Evolutionary conservation across 2,329 filamentous ascomycete genomes (phyloP), one percentile per base, ranked within the genome.

Genomic region (Coleophoma eucalyptorum): DNA sequence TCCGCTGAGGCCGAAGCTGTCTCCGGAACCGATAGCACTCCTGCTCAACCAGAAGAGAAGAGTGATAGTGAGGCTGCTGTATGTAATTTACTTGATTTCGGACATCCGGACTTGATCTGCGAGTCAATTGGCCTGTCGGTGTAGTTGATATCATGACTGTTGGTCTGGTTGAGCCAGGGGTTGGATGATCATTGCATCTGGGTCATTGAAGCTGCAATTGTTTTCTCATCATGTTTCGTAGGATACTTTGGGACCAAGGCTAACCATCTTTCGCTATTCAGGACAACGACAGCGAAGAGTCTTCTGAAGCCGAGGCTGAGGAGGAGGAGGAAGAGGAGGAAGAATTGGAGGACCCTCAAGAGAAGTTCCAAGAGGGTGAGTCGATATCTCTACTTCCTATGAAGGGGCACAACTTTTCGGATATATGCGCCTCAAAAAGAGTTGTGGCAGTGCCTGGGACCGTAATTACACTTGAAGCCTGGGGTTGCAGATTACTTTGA

Each of bases 331-430:
- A 81, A 32, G 83, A 80, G 41, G 87, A 90, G 55, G 87, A 91
- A 58, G 89, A 94, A 76, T 76, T 82, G 56, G 84, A 87, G 62
- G 93, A 97, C 70, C 84, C 87, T 63, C 95, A 96, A 81, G 89
- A 92, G 56, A 81, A 83, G 71, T 74, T 97, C 56, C 89, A 96
- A 75, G 90, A 96, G 83, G 91, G 94, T 97, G 73, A 80, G 90
- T 85, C 31, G 11, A 40, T 40, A 50, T 46, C 38, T 53, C 55
- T 49, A 13, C 12, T 46, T 47, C 49, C 20, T 11, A 15, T 16
- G 5, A 7, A 26, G 6, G 26, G 5, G 26, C 26, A 26, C 34
- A 21, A 13, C 11, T 38, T 10, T 2, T 18, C 7, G 38, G 38
- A 20, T 26, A 26, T 8, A 26, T 26, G 26, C 26, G 26, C 10